Percentiles rank a stretch among this genome's conserved stretches.
Evolutionary conservation across 2,329 filamentous ascomycete genomes (phyloP).

Genomic region (Aspergillus viridinutans): DNA sequence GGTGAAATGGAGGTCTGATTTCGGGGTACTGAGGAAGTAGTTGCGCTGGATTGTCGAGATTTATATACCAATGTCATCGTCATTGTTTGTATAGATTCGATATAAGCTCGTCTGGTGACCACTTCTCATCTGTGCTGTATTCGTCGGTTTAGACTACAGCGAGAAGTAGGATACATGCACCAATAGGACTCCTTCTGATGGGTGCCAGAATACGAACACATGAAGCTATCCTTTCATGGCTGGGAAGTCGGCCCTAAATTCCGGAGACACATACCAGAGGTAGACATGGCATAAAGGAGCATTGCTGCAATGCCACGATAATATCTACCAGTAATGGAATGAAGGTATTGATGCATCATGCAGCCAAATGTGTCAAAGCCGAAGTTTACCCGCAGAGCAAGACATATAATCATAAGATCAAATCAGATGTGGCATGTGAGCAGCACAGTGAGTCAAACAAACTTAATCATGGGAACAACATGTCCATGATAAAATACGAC

Average conservation of each 20-base stretch:
- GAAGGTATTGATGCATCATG: background rate
- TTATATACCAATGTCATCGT: background rate
- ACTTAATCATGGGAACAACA: background rate
- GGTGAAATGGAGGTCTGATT: background rate
- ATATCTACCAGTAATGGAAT: background rate
- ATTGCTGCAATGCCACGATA: background rate
- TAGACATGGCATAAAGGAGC: background rate
- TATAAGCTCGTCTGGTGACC: background rate
- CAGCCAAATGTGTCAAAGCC: background rate
- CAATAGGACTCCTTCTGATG: background rate
- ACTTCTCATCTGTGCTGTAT: background rate
- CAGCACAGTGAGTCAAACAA: background rate
- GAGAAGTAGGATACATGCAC: background rate
- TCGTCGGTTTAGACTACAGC: background rate
- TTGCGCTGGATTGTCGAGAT: background rate
- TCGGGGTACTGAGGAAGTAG: fast-evolving
- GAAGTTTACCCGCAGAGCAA: background rate
- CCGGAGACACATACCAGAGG: background rate
- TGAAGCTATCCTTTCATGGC: background rate
- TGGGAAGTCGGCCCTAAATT: background rate
- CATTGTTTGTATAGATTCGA: background rate
- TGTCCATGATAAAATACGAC: background rate
- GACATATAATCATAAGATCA: background rate
- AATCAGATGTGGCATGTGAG: background rate
- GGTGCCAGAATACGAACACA: background rate